These are phyloP conservation scores for Polytrichum commune DNA, from an alignment of 225 moss, liverwort and hornwort species.

Conservation along the genomic window DNA sequence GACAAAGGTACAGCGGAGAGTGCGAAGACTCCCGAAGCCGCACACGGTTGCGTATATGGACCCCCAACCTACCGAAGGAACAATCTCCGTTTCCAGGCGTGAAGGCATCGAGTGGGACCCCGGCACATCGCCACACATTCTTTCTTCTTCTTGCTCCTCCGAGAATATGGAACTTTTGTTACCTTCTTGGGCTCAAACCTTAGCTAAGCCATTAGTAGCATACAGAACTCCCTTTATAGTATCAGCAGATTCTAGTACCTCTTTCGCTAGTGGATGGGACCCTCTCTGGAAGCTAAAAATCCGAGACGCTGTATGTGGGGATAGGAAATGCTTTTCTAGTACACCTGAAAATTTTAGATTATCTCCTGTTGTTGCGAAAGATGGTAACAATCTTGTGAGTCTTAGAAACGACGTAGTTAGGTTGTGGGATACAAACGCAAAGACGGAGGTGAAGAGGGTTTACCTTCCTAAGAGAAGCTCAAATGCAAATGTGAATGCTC, in stretches of 20 bases:
- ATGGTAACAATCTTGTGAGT: conserved; percentile 7
- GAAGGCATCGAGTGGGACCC: conserved; percentile 38
- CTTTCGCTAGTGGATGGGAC: conserved; percentile 20
- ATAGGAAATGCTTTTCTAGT: conserved; percentile 1
- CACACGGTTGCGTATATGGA: neutral
- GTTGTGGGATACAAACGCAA: conserved; percentile 38
- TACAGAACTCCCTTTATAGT: neutral
- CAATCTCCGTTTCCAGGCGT: conserved; percentile 12
- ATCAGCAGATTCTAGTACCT: neutral
- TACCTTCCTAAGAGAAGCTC: conserved; percentile 3
- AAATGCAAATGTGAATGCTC: neutral
- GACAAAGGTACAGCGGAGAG: conserved; percentile 11
- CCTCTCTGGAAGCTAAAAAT: conserved; percentile 38
- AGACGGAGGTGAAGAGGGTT: conserved; percentile 19
- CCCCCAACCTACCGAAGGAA: conserved; percentile 1
- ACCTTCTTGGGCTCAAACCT: conserved; percentile 16
- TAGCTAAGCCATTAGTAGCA: conserved; percentile 1
- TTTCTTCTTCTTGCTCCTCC: neutral
- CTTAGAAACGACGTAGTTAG: conserved; percentile 41
- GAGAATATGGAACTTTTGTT: neutral
- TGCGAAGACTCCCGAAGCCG: conserved; percentile 10
- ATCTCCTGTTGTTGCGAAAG: conserved; percentile 16
- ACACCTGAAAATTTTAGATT: neutral
- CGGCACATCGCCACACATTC: neutral
- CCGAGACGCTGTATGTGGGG: conserved; percentile 22